Base-by-base conservation (phyloP, 2,329 filamentous ascomycete species). In the Anisogramma anomala region DNA sequence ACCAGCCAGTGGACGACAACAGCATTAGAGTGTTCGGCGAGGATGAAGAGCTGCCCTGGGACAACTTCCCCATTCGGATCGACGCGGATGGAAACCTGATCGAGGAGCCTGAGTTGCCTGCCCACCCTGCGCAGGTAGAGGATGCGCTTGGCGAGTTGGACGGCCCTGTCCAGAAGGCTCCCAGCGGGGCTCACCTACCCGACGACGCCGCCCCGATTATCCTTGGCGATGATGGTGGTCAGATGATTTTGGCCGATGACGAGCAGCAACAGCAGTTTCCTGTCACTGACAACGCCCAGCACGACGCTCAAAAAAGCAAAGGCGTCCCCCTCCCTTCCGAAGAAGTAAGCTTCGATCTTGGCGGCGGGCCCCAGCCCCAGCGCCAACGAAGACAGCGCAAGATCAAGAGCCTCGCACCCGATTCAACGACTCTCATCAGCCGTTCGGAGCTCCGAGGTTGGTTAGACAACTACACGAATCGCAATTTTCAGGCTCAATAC, bases 31-130 rank as follows among this genome's bases (percentile, higher is more conserved):
- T 55, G 23, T 59, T 68, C 14, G 58, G 50, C 7, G 59, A 61
- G 0, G 62, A 69, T 9, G 63, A 66, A 2, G 51, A 65, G 19
- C 58, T 57, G 7, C 51, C 55, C 4, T 49, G 63, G 15, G 56
- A 56, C 0, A 64, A 65, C 19, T 60, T 68, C 49, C 65, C 63
- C 2, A 58, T 74, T 19, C 61, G 66, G n/a, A 66, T 75, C 39
- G 71, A 73, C 45, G 64, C 57, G 18, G 55, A 72, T 8, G 71
- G 71, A 27, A 72, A 72, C 43, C 52, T 74, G 26, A 49, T 69
- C 10, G 64, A 68, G 13, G 65, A 69, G 33, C 58, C 58, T 15
- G 64, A 68, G 26, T 54, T 74, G 23, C 69, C 69, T 25, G 54
- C 54, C 14, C 54, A 69, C 19, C 60, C 56, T 25, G 48, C 40